Evolutionary conservation across 148 eudicot genomes (phyloP), one percentile per base, ranked within the genome.

Genomic region (Mesembryanthemum crystallinum): DNA sequence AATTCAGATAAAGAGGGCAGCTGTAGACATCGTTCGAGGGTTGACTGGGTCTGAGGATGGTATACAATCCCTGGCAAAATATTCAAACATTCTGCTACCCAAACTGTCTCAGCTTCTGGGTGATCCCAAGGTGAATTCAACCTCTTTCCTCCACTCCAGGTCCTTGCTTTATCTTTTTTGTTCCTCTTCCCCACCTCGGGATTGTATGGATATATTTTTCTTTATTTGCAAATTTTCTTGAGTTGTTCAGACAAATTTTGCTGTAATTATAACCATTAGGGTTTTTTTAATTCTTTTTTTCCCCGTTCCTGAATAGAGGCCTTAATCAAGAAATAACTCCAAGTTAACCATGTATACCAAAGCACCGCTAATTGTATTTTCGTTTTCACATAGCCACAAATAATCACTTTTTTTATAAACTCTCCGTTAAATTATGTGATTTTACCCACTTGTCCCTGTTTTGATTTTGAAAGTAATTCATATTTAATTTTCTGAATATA

Each of bases 1-100:
- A 62, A 37, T 64, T 80, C 72, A 95, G 99, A 84, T 95, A 55
- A 92, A 83, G 86, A 91, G 87, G 81, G 94, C 86, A 73, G 99
- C 99, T 67, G 91, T 90, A 61, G 88, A 87, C 76, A 92, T 95
- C 75, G 96, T 95, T 76, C 92, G 95, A 71, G 96, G 88, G 70
- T 84, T 90, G 68, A 95, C 99, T 1, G 99, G 99, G 12, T 91
- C 97, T 27, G 97, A 87, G 68, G 97, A 95, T 74, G 97, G 94
- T 59, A 75, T 92, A 71, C 85, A 75, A 71, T 82, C 92, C 66
- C 91, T 95, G 42, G 87, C 85, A 67, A 80, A 78, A 20, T 87
- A 89, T 80, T 86, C 94, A 17, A 79, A 83, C 61, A 69, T 81
- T 55, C 77, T 84, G 61, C 58, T 95, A 60, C 84, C 89, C 3